Evolutionary conservation across 1,284 basidiomycete species (phyloP).

Genomic region (Microbotryomycetes sp.): DNA sequence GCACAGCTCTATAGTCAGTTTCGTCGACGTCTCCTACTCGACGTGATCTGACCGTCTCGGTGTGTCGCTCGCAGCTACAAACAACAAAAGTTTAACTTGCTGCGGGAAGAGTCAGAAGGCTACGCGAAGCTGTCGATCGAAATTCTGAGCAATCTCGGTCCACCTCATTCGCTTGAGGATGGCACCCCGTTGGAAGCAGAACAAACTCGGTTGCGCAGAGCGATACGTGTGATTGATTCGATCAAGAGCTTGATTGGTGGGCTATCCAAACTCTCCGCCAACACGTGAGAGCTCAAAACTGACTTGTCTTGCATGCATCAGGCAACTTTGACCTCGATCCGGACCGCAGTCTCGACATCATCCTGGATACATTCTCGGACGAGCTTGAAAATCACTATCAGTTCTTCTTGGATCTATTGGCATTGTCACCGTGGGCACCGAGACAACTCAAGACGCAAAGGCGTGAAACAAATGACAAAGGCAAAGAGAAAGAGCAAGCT

Average conservation of each 20-base stretch:
- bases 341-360: conserved; percentile 84
- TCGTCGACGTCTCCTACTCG: no score
- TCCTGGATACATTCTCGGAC: conserved; percentile 81
- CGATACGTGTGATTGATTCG: conserved; percentile 39
- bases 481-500: conserved; percentile 34
- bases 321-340: conserved; percentile 93
- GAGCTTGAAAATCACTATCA: conserved; percentile 75
- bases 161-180: conserved; percentile 47
- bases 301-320: conserved; percentile 10
- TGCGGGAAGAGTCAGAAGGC: conserved; percentile 95
- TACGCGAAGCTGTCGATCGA: conserved; percentile 87
- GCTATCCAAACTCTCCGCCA: not conserved
- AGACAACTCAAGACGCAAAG: conserved; percentile 7
- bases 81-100: conserved; percentile 95
- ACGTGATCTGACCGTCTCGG: conserved; percentile 2
- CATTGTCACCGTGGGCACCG: conserved; percentile 69
- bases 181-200: conserved; percentile 12
- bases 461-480: conserved; percentile 28
- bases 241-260: conserved; percentile 70
- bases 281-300: not conserved
- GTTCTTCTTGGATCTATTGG: conserved; percentile 85
- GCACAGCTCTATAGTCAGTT: conserved; percentile 71
- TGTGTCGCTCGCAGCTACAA: conserved; percentile 57
- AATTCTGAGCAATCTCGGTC: conserved; percentile 69
- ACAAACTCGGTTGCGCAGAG: conserved; percentile 33